Conservation (phyloP, 441 rosid genomes). For the Mallotus repandus region DNA sequence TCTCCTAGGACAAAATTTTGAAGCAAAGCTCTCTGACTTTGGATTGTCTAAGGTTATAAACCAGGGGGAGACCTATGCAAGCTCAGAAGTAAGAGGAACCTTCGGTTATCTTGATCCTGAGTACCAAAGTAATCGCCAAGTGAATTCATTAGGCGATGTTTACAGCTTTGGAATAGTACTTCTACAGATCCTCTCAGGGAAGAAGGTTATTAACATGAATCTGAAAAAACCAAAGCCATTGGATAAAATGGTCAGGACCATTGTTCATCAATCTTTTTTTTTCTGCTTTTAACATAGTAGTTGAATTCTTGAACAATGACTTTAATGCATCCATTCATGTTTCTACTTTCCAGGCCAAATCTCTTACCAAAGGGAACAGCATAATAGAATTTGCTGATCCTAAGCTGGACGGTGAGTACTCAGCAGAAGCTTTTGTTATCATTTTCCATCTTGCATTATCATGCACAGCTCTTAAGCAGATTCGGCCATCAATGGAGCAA, state of each 20-base stretch:
- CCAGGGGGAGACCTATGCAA: conserved; percentile 37
- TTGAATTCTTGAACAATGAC: background rate
- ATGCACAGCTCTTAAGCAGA: conserved; percentile 42
- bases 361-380: conserved; percentile 37
- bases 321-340: background rate
- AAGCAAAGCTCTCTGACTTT: conserved; percentile 61
- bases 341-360: conserved; percentile 43
- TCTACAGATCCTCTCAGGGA: conserved; percentile 52
- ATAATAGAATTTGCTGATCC: conserved; percentile 43
- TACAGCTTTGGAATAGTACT: conserved; percentile 59
- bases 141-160: conserved; percentile 49
- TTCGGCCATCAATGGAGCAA: conserved; percentile 48
- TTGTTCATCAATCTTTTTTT: background rate
- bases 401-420: conserved; percentile 42
- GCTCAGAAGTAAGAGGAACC: conserved; percentile 60
- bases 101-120: conserved; percentile 58
- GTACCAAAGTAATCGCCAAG: conserved; percentile 34
- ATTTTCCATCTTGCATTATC: conserved; percentile 46
- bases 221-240: conserved; percentile 39
- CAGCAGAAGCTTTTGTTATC: conserved; percentile 47
- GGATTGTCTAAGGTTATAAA: conserved; percentile 49
- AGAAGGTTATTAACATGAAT: conserved; percentile 48
- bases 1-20: conserved; percentile 50
- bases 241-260: conserved; percentile 41
- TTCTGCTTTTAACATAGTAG: background rate